Evolutionary conservation across 73 alveolate species (phyloP), one percentile per base, ranked within the genome.

Genomic region (Paraurostyla sp.): DNA sequence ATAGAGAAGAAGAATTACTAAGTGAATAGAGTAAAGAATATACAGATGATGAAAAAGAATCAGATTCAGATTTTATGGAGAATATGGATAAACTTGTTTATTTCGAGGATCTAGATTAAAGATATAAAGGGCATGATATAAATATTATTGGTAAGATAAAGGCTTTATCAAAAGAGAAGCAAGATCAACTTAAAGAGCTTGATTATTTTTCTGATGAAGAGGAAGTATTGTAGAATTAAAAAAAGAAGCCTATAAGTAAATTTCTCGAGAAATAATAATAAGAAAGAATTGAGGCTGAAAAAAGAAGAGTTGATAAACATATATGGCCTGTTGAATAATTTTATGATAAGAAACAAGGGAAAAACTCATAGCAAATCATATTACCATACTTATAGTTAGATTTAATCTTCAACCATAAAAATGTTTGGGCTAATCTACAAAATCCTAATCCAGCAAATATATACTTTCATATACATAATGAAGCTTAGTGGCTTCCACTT

Each of bases 381-480:
- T 65, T 92, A 23, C 98, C 98, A 20, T 94, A 89, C 59, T 84
- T 78, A 18, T 56, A 88, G 35, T 89, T 94, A 9, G 98, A 94
- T 36, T 76, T 95, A 57, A 92, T 95, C 15, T 95, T 95, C 94
- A 95, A 95, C 51, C 94, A 94, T 60, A 87, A 91, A 73, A 93
- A 93, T 69, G 88, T 90, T 20, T 95, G 95, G 96, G 97, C 96
- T 16, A 95, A 95, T 82, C 91, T 93, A 22, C 94, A 95, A 71
- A 87, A 90, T 65, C 94, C 91, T 42, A 69, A 75, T 32, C 98
- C 98, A 1, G 93, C 91, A 18, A 54, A 87, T 62, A 93, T 95
- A 29, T 38, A 80, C 85, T 95, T 78, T 52, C 93, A 91, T 68
- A 11, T 94, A 25, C 94, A 92, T 69, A 94, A 92, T 33, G 87